Evolutionary conservation across 495 filamentous ascomycete species (phyloP).

Genomic region (Saxophila tyrrhenica): DNA sequence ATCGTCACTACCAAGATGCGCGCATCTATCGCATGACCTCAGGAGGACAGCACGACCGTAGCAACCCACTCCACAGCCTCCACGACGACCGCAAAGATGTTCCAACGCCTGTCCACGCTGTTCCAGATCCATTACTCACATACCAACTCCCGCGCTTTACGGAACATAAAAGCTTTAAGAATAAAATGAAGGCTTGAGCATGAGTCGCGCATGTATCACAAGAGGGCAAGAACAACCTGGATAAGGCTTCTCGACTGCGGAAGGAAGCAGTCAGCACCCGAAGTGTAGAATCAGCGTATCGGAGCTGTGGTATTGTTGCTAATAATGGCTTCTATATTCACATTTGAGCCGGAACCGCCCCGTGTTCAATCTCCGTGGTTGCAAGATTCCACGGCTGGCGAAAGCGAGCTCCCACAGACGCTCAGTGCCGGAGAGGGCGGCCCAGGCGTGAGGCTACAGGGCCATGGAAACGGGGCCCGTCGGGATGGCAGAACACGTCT

Average conservation of each 20-base stretch:
- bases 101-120: constrained; percentile 43
- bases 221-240: constrained; percentile 2
- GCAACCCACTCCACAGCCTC: background rate
- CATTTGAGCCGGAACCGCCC: constrained; percentile 79
- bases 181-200: background rate
- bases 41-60: background rate
- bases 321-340: constrained; percentile 98
- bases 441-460: background rate
- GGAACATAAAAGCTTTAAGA: constrained; percentile 5
- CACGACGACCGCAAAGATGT: constrained; percentile 40
- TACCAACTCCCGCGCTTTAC: constrained; percentile 40
- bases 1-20: too few species aligned
- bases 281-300: too few species aligned
- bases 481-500: constrained; percentile 44
- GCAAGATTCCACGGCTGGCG: constrained; percentile 33
- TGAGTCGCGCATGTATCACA: background rate
- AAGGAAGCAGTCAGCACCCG: too few species aligned
- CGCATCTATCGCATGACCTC: too few species aligned
- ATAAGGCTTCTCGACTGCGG: too few species aligned
- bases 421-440: background rate
- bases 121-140: constrained; percentile 40
- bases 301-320: too few species aligned
- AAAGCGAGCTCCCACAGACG: constrained; percentile 28
- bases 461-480: background rate
- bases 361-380: constrained; percentile 86